Evolutionary conservation across 352 stramenopile species (phyloP), one percentile per base, ranked within the genome.

Genomic region (Pythium scleroteichum): DNA sequence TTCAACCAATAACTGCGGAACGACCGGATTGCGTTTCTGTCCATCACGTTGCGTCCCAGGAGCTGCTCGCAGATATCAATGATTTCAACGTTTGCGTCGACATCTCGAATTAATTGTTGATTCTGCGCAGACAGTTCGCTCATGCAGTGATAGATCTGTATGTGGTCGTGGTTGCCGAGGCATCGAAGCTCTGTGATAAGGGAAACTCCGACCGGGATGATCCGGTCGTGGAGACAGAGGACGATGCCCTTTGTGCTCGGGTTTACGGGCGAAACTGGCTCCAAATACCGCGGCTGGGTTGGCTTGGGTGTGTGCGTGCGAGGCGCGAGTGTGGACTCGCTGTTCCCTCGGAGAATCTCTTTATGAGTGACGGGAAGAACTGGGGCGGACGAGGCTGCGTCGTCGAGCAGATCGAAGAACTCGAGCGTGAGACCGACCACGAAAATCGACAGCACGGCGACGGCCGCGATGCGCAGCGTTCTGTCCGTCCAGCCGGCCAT

Each of bases 1-100:
- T 72, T 72, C 41, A 69, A 42, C 65, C 65, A 72, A 16, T 45
- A 71, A 44, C 44, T 71, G 22, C 48, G 52, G 50, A 73, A 73
- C 26, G 35, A 53, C 35, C 41, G n/a, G 1, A 57, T 35, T 4
- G 55, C 53, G 20, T 58, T 59, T 26, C 64, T 39, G 16, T 59
- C 50, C 16, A 48, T 44, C 5, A 53, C 39, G 12, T 66, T 41
- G 17, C 52, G 14, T 3, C 39, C 49, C n/a, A 85, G 22, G 26
- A 82, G 44, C 9, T 88, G 68, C 0, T 62, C 53, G 68, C 78
- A 88, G n/a, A 83, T 75, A 55, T 88, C 79, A 16, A 88, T 57
- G 55, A 88, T 78, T 55, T 86, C 79, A 22, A 86, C 62, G 4
- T 62, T 47, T 10, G 65, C 45, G 58, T 88, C 79, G 17, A 73